Percentiles rank a stretch among this genome's conserved stretches.
Evolutionary conservation across 1,284 basidiomycete genomes (phyloP).

Genomic region (Ceratobasidium sp.): DNA sequence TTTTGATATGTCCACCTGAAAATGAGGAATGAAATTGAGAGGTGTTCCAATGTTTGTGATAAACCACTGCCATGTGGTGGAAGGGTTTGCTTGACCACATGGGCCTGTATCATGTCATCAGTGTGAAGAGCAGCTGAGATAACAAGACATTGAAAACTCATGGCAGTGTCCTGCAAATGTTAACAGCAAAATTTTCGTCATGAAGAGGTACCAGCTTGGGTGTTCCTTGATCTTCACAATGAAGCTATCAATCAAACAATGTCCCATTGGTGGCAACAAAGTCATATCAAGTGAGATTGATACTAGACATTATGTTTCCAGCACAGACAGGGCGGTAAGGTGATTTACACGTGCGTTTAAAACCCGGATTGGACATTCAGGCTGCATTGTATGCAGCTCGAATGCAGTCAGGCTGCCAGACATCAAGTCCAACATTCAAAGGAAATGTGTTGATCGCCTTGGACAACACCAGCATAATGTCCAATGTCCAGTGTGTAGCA

Average conservation of each 20-base stretch:
- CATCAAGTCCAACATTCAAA: conserved; percentile 58
- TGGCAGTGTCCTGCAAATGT: conserved; percentile 59
- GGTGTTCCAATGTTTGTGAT: conserved; percentile 1
- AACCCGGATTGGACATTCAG: conserved; percentile 51
- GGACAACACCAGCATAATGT: conserved; percentile 57
- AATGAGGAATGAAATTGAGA: conserved; percentile 56
- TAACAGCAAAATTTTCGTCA: conserved; percentile 57
- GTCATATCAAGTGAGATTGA: conserved; percentile 39
- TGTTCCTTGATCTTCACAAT: conserved; percentile 53
- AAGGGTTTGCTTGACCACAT: conserved; percentile 18
- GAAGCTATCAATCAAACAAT: conserved; percentile 53
- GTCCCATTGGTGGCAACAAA: conserved; percentile 52
- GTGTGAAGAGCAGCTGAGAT: neutral
- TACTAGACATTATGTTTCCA: neutral
- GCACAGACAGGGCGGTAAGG: conserved; percentile 46
- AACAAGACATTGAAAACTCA: conserved; percentile 52
- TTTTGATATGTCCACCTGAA: conserved; percentile 55
- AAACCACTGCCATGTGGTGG: conserved; percentile 25
- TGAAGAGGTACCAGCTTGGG: conserved; percentile 56
- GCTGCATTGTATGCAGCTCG: conserved; percentile 57
- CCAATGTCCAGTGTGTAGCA: conserved; percentile 54
- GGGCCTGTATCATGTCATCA: neutral
- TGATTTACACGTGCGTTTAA: conserved; percentile 54
- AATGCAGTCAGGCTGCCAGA: conserved; percentile 56
- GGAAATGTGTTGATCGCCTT: conserved; percentile 61